phyloP scores from a whole-genome alignment of 495 filamentous ascomycete species.

The Talaromyces thailandensis region DNA sequence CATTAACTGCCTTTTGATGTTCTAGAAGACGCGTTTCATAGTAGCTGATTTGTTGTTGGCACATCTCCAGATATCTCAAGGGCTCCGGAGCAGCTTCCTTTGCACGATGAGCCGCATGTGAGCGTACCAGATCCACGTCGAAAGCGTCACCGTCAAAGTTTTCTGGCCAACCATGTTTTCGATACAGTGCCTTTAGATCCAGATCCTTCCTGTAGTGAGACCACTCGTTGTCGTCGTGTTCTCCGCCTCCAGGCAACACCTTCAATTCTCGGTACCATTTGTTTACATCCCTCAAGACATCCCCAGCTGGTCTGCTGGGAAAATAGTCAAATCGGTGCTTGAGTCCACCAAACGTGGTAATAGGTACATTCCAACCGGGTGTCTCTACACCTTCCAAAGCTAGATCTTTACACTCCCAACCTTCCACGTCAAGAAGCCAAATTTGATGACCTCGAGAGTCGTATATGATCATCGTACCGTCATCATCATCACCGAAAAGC shows the following conservation, averaged over 20 bases:
- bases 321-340: constrained; percentile 8
- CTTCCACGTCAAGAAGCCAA: constrained; percentile 9
- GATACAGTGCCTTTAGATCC: too few relatives aligned
- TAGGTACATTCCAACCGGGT: background rate
- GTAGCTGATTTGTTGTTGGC: too few relatives aligned
- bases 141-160: too few relatives aligned
- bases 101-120: too few relatives aligned
- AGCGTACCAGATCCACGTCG: too few relatives aligned
- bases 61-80: too few relatives aligned
- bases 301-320: constrained; percentile 8
- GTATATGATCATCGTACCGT: too few relatives aligned
- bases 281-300: constrained; percentile 14
- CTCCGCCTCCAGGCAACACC: background rate
- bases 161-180: too few relatives aligned
- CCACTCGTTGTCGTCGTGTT: background rate
- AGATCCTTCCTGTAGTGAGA: background rate
- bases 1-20: too few relatives aligned
- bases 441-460: constrained; percentile 11
- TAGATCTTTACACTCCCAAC: constrained; percentile 2
- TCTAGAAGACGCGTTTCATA: too few relatives aligned
- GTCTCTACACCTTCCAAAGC: background rate
- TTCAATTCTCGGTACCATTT: constrained; percentile 2
- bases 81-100: too few relatives aligned
- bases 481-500: too few relatives aligned
- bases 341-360: background rate